phyloP scores from a whole-genome alignment of 306 rosid genomes.

The Ceratonia siliqua region DNA sequence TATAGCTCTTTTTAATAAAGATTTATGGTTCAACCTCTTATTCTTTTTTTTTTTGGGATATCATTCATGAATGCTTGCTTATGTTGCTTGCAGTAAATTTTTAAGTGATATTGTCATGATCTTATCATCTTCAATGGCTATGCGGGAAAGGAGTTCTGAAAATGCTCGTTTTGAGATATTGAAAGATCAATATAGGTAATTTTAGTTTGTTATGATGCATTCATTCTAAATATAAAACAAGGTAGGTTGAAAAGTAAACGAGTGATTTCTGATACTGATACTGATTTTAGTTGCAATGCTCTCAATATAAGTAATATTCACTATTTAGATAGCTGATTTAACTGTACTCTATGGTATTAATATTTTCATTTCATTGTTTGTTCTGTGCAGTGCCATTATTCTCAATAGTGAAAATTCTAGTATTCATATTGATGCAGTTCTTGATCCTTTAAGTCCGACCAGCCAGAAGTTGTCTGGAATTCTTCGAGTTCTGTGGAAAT shows the following conservation, averaged over 20 bases:
- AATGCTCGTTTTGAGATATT: slow-evolving; percentile 86
- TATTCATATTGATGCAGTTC: slow-evolving; percentile 87
- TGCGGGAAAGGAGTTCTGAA: slow-evolving; percentile 80
- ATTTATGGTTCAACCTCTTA: slow-evolving; percentile 22
- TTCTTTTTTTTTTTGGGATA: background rate
- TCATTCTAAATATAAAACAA: slow-evolving; percentile 14
- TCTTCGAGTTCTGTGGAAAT: slow-evolving; percentile 78
- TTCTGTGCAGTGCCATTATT: slow-evolving; percentile 81
- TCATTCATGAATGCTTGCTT: slow-evolving; percentile 29
- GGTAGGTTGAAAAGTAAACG: background rate
- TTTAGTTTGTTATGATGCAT: slow-evolving; percentile 12
- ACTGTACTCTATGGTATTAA: slow-evolving; percentile 23
- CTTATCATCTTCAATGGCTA: slow-evolving; percentile 87
- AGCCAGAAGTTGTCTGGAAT: slow-evolving; percentile 91
- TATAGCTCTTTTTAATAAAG: background rate
- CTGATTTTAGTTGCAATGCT: background rate
- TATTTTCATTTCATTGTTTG: slow-evolving; percentile 23
- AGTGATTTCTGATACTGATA: slow-evolving; percentile 3
- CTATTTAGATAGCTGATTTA: slow-evolving; percentile 27
- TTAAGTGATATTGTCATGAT: slow-evolving; percentile 81
- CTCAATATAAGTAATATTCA: background rate
- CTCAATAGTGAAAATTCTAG: slow-evolving; percentile 67
- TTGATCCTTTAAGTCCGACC: slow-evolving; percentile 93
- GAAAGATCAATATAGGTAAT: slow-evolving; percentile 73
- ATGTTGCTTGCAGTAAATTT: slow-evolving; percentile 70